These are phyloP conservation scores for Limtongia smithiae DNA, from an alignment of 805 yeast genomes.

Conservation along the genomic window DNA sequence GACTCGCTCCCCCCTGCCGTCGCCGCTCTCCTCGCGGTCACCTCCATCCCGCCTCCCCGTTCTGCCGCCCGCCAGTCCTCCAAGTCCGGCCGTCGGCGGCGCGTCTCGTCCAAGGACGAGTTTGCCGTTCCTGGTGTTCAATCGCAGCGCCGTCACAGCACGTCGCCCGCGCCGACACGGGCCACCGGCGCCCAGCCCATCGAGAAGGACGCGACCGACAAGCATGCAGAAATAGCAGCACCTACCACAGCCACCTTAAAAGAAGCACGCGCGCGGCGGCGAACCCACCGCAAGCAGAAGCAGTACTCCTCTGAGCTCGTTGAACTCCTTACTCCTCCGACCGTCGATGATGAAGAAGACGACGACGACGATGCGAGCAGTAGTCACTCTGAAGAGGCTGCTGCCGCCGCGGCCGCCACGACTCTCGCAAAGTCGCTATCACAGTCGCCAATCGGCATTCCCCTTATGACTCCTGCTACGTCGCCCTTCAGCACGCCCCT, in stretches of 20 bases:
- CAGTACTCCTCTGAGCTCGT: constrained; percentile 8
- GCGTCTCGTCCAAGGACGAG: neutral
- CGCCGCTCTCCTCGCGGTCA: constrained; percentile 29
- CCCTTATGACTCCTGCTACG: neutral
- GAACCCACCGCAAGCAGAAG: neutral
- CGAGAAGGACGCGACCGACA: too few species aligned
- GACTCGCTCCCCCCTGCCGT: constrained; percentile 27
- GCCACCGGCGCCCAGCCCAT: neutral
- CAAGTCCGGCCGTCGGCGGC: neutral
- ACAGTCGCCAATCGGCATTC: neutral
- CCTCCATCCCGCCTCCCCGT: constrained; percentile 25
- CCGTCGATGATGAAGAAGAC: constrained; percentile 19
- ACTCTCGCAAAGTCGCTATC: neutral
- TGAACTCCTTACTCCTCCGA: constrained; percentile 24
- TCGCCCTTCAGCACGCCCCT: neutral
- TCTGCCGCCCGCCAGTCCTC: neutral
- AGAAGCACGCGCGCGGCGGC: too few species aligned
- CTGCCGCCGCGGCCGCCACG: neutral
- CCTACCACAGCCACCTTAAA: too few species aligned
- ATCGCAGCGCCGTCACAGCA: neutral
- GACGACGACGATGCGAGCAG: constrained; percentile 1
- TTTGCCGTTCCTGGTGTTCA: neutral
- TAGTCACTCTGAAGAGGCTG: too few species aligned
- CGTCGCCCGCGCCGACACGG: neutral
- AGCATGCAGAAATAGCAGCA: too few species aligned